These are phyloP conservation scores for Fistulina hepatica DNA, from an alignment of 1,284 basidiomycete genomes.

Conservation along the genomic window DNA sequence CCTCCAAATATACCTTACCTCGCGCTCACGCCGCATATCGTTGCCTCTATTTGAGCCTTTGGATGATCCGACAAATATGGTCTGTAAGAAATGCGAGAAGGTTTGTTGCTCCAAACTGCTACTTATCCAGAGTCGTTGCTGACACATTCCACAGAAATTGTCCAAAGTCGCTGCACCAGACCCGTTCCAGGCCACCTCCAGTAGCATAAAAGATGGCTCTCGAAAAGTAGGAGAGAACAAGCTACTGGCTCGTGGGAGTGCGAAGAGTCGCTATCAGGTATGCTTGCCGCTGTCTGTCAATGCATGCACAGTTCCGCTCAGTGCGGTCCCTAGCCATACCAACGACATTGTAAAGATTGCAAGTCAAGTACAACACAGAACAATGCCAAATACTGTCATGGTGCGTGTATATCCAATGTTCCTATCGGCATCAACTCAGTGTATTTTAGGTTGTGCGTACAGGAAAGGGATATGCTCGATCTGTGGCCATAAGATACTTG, in stretches of 20 bases:
- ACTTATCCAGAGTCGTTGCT: conserved; percentile 9
- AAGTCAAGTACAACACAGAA: conserved; percentile 74
- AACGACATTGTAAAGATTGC: conserved; percentile 75
- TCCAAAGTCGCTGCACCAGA: conserved; percentile 75
- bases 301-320: conserved; percentile 14
- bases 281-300: conserved; percentile 17
- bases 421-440: conserved; percentile 9
- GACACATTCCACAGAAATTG: conserved; percentile 48
- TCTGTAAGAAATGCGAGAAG: conserved; percentile 65
- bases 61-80: no score
- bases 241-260: conserved; percentile 51
- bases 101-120: conserved; percentile 31
- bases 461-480: conserved; percentile 76
- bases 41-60: no score
- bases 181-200: conserved; percentile 62
- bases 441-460: conserved; percentile 61
- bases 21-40: no score
- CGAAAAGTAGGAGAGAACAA: conserved; percentile 80
- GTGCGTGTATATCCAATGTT: conserved; percentile 28
- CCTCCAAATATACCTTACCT: no score
- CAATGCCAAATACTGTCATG: conserved; percentile 76
- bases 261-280: conserved; percentile 65
- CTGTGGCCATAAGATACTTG: conserved; percentile 74
- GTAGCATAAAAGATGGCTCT: conserved; percentile 64
- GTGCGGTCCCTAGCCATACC: conserved; percentile 50